Evolutionary conservation across 495 filamentous ascomycete genomes (phyloP), one percentile per base, ranked within the genome.

Genomic region (Melanomma pulvis-pyrius): DNA sequence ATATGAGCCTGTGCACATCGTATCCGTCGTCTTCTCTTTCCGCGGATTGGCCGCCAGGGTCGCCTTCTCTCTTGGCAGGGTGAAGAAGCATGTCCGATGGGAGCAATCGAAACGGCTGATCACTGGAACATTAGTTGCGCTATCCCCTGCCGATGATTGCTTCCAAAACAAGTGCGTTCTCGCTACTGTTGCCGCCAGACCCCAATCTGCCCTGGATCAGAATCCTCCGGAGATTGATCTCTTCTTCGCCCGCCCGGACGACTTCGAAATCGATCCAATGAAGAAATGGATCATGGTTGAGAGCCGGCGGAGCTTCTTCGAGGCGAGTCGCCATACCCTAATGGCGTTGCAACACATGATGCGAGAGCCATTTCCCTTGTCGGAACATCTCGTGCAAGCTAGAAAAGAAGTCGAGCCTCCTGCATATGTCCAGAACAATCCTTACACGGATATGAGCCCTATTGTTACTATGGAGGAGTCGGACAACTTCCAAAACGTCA

Each of bases 201-300:
- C 88, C 0, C 76, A 88, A 1, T 79, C 79, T 25, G 82, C 82
- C 0, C 79, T 94, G 0, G 79, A 87, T 25, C 76, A 82, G 36
- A 84, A 83, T 36, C 89, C 91, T 17, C 88, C 88, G 0, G 83
- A 90, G 59, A 83, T 97, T 8, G 91, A 96, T 61, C 79, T 96
- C 1, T 87, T 88, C 71, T 92, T 93, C 74, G 82, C 84, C 2
- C 74, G 80, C 5, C 71, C 83, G 0, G 79, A 85, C 17, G 87
- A 92, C 59, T 69, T 82, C 11, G 78, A 86, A 34, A 79, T 96
- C 55, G 91, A 96, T 72, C 85, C 90, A 1, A 81, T 83, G 28
- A 73, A 84, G 44, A 85, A 91, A 69, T 88, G 88, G 77, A 67
- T 93, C 29, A 94, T 96, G 91, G 80, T 94, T 0, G 90, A 96